Conservation (phyloP, 176 grass and related monocot species). For the Elymus sibiricus region DNA sequence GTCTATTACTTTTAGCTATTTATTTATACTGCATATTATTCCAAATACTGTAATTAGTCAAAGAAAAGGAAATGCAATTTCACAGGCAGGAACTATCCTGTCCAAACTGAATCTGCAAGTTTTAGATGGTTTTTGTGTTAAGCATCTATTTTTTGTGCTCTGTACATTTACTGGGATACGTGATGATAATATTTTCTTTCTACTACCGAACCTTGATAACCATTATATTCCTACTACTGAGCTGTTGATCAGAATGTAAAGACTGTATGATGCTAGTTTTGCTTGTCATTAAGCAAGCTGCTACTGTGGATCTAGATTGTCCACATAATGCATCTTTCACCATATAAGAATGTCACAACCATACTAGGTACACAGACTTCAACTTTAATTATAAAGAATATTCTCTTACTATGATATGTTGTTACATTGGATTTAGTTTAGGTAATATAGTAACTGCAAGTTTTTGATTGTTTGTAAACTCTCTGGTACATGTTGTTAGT, state of each 20-base stretch:
- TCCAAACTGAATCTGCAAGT: not conserved
- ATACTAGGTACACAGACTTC: not conserved
- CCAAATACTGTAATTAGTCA: not conserved
- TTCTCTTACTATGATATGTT: not conserved
- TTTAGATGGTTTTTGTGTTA: not conserved
- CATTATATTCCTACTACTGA: not conserved
- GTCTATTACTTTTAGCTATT: not conserved
- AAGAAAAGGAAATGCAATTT: constrained; percentile 7
- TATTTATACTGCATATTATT: not conserved
- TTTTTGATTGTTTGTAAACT: constrained; percentile 7
- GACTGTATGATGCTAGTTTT: not conserved
- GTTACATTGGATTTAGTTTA: constrained; percentile 2
- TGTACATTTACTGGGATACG: not conserved
- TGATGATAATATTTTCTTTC: not conserved
- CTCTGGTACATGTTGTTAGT: not conserved
- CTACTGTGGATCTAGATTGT: not conserved
- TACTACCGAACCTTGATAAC: not conserved
- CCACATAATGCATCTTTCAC: not conserved
- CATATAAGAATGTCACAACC: not conserved
- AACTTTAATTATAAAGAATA: not conserved
- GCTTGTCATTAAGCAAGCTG: constrained; percentile 6
- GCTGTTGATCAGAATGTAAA: not conserved
- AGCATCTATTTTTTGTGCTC: not conserved
- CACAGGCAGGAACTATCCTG: not conserved
- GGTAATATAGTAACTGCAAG: not conserved